Conservation (phyloP, 164 flowering plant species). For the Cinnamomum chago region DNA sequence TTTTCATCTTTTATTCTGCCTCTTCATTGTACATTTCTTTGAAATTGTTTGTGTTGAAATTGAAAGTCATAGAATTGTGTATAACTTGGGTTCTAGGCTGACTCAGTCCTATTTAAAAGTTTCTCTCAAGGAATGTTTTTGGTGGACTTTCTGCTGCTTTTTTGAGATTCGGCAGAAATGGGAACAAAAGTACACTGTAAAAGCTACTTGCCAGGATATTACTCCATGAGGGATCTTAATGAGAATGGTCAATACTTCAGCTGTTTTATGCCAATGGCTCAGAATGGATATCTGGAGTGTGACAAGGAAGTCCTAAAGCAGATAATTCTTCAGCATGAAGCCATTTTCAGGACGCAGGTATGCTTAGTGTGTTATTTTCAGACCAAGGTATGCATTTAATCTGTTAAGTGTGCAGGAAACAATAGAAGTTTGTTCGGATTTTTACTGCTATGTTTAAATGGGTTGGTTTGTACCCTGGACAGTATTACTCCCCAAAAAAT, state of each 20-base stretch:
- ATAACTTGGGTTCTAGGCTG: background rate
- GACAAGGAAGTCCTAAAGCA: slow-evolving; percentile 66
- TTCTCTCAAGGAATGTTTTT: background rate
- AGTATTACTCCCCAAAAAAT: too few species aligned
- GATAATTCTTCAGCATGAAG: slow-evolving; percentile 88
- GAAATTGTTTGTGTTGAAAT: too few species aligned
- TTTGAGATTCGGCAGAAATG: slow-evolving; percentile 55
- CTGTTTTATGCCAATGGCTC: slow-evolving; percentile 31
- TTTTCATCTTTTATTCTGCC: background rate
- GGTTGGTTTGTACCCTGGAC: too few species aligned
- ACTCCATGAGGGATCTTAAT: slow-evolving; percentile 76
- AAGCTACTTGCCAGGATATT: slow-evolving; percentile 60
- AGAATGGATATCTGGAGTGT: slow-evolving; percentile 46
- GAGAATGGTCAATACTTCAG: slow-evolving; percentile 59
- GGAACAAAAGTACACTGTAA: slow-evolving; percentile 77
- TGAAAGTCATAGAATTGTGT: background rate
- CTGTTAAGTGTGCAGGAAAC: background rate
- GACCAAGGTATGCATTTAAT: background rate
- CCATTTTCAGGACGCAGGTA: slow-evolving; percentile 81
- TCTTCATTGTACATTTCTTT: too few species aligned
- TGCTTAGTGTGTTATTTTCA: background rate
- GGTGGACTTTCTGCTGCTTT: slow-evolving; percentile 6
- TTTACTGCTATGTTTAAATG: too few species aligned
- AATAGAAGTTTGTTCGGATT: background rate
- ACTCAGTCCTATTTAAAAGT: background rate